phyloP scores from a whole-genome alignment of 2,329 filamentous ascomycete genomes.

The Ceratocystis papillata region DNA sequence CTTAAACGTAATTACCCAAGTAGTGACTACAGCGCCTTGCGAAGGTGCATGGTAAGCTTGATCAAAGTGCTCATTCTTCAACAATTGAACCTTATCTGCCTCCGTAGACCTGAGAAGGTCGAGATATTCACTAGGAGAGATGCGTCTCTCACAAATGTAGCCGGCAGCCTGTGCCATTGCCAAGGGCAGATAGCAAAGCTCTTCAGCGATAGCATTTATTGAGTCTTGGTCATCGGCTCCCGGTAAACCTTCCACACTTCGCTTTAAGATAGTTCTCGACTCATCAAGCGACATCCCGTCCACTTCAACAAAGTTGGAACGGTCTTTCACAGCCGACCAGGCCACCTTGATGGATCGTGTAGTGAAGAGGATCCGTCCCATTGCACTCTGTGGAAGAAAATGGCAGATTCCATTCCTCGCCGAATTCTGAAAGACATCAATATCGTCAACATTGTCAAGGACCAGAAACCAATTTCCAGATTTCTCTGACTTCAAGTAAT shows the following conservation, averaged over 20 bases:
- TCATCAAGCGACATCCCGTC: neutral
- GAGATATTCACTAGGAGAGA: neutral
- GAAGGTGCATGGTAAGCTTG: neutral
- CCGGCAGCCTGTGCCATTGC: constrained; percentile 11
- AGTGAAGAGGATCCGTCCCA: constrained; percentile 19
- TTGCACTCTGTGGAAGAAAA: constrained; percentile 29
- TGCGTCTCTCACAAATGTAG: constrained; percentile 22
- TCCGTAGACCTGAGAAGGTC: neutral
- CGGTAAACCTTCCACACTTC: too few species aligned
- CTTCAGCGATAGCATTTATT: neutral
- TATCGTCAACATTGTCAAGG: constrained; percentile 28
- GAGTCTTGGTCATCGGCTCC: too few species aligned
- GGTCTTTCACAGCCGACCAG: neutral
- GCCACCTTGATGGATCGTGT: constrained; percentile 13
- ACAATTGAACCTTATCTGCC: neutral
- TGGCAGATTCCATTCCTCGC: constrained; percentile 14
- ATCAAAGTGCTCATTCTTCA: neutral
- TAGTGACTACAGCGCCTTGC: neutral
- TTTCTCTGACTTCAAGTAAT: constrained; percentile 25
- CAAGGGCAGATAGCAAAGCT: constrained; percentile 24
- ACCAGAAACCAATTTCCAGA: constrained; percentile 28
- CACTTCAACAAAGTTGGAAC: too few species aligned
- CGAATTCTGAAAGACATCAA: neutral
- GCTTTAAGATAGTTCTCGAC: neutral
- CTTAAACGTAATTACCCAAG: neutral